Conservation (phyloP, 2,329 filamentous ascomycete species). For the Fusarium liriodendri region DNA sequence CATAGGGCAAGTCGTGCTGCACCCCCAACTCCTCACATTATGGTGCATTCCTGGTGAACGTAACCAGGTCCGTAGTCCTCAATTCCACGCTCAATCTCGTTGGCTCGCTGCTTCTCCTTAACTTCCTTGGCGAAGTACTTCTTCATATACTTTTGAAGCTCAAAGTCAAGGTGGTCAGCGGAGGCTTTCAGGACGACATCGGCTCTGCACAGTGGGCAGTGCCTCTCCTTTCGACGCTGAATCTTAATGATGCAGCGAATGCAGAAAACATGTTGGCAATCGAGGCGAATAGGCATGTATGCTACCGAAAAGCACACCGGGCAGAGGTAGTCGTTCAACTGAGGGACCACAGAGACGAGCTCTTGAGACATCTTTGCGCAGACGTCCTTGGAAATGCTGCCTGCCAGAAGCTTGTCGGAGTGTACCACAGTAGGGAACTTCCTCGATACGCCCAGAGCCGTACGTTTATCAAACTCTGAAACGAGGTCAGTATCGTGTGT, state of each 20-base stretch:
- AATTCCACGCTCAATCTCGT: slow-evolving; percentile 79
- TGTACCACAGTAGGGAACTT: slow-evolving; percentile 70
- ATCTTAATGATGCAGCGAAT: slow-evolving; percentile 86
- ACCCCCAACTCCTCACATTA: slow-evolving; percentile 64
- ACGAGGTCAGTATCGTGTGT: slow-evolving; percentile 15
- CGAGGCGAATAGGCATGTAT: slow-evolving; percentile 83
- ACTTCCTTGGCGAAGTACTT: slow-evolving; percentile 80
- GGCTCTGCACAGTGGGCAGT: slow-evolving; percentile 81
- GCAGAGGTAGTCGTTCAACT: slow-evolving; percentile 86
- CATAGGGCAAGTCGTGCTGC: background rate
- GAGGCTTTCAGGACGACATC: slow-evolving; percentile 78
- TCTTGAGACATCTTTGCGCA: slow-evolving; percentile 80
- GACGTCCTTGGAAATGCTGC: slow-evolving; percentile 78
- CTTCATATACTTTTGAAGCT: slow-evolving; percentile 76
- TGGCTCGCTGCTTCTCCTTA: slow-evolving; percentile 74
- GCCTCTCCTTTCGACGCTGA: slow-evolving; percentile 74
- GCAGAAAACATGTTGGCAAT: slow-evolving; percentile 83
- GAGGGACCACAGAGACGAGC: slow-evolving; percentile 79
- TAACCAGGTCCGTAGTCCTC: slow-evolving; percentile 78
- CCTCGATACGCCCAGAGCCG: slow-evolving; percentile 75
- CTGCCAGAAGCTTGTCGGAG: slow-evolving; percentile 70
- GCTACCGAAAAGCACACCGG: slow-evolving; percentile 83
- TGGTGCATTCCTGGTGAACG: slow-evolving; percentile 65
- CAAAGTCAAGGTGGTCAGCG: slow-evolving; percentile 74
- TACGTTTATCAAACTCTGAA: slow-evolving; percentile 88